Percentiles rank a stretch among this genome's conserved stretches.
Evolutionary conservation across 257 asterid species (phyloP).

Genomic region (Prunella vulgaris): DNA sequence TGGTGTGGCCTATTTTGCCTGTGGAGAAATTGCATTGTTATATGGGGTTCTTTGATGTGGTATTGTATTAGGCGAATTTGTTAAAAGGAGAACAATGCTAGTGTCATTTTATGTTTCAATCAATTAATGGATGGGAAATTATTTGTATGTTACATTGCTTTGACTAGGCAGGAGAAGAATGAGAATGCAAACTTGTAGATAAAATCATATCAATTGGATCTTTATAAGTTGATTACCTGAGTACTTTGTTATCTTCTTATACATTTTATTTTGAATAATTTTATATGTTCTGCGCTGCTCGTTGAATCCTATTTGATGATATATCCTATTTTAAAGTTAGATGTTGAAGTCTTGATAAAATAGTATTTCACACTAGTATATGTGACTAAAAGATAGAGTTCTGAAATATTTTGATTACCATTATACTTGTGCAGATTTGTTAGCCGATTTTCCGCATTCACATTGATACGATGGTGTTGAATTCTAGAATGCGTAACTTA

Average conservation of each 20-base stretch:
- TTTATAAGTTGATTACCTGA: not conserved
- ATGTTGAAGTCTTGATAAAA: not conserved
- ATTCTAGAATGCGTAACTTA: too few species aligned
- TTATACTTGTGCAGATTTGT: too few species aligned
- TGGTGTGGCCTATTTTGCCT: too few species aligned
- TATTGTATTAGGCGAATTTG: not conserved
- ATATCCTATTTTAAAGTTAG: not conserved
- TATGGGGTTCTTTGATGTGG: not conserved
- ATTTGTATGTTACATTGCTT: not conserved
- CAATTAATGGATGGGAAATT: not conserved
- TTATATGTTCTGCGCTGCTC: not conserved
- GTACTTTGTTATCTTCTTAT: not conserved
- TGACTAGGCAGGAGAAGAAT: not conserved
- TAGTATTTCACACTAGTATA: too few species aligned
- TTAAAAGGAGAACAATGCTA: not conserved
- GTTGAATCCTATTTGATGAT: not conserved
- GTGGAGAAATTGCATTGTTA: too few species aligned
- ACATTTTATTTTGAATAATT: not conserved
- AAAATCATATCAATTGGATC: not conserved
- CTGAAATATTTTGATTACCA: too few species aligned
- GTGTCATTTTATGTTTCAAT: not conserved
- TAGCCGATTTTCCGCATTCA: too few species aligned
- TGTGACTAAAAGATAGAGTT: too few species aligned
- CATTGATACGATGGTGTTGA: too few species aligned
- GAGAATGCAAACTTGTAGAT: not conserved